Conservation (phyloP, 2,329 filamentous ascomycete genomes). For the Fusarium succisae region DNA sequence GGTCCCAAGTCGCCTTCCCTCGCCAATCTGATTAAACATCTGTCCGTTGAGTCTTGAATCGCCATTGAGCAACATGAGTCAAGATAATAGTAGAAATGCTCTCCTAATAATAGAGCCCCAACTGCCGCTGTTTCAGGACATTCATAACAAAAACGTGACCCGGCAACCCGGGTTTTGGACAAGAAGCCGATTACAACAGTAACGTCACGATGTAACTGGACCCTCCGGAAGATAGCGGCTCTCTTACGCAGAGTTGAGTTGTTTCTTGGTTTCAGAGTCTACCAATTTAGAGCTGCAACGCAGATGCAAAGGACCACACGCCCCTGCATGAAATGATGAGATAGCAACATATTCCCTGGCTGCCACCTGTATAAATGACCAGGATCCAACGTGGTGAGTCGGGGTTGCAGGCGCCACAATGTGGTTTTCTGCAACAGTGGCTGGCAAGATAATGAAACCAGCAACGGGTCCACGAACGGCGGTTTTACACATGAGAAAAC, state of each 20-base stretch:
- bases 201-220: slow-evolving; percentile 20
- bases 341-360: slow-evolving; percentile 9
- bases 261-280: slow-evolving; percentile 7
- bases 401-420: slow-evolving; percentile 23
- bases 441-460: slow-evolving; percentile 1
- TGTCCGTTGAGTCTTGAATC: background rate
- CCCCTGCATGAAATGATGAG: slow-evolving; percentile 36
- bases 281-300: slow-evolving; percentile 12
- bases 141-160: slow-evolving; percentile 5
- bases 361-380: slow-evolving; percentile 2
- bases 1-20: background rate
- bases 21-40: background rate
- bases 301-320: slow-evolving; percentile 13
- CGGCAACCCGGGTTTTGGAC: background rate
- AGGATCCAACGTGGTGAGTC: slow-evolving; percentile 22
- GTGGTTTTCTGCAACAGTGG: slow-evolving; percentile 17
- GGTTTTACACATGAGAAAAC: background rate
- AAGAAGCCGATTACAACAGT: slow-evolving; percentile 13
- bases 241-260: background rate
- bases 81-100: background rate
- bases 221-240: background rate
- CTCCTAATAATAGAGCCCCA: background rate
- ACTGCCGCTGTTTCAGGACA: slow-evolving; percentile 2
- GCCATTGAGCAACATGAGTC: background rate
- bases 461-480: background rate